Conservation (phyloP, 768 basidiomycete genomes). For the Daedalea quercina region DNA sequence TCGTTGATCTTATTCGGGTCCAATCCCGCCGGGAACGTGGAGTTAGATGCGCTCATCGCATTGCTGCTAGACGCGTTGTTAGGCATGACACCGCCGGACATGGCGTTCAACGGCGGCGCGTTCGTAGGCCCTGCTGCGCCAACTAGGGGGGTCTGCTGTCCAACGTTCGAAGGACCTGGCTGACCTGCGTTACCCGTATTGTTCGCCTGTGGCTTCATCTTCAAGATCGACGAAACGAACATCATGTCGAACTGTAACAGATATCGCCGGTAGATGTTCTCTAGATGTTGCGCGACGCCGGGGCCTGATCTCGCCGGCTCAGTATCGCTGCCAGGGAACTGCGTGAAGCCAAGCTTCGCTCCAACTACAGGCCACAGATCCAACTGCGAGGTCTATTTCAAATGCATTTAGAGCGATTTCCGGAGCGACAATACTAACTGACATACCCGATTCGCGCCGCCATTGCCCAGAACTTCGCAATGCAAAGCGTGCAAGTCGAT, state of each 20-base stretch:
- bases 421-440: slow-evolving; percentile 13
- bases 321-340: slow-evolving; percentile 53
- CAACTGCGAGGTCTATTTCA: slow-evolving; percentile 13
- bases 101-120: too few species aligned
- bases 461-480: slow-evolving; percentile 49
- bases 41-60: background rate
- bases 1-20: slow-evolving; percentile 34
- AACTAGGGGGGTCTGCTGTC: background rate
- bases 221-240: slow-evolving; percentile 3
- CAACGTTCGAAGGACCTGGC: background rate
- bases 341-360: slow-evolving; percentile 57
- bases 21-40: slow-evolving; percentile 3
- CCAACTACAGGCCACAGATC: slow-evolving; percentile 64
- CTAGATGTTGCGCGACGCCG: slow-evolving; percentile 51
- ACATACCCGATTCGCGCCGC: slow-evolving; percentile 41
- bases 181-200: background rate
- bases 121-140: too few species aligned
- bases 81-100: too few species aligned
- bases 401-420: background rate
- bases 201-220: background rate
- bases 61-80: background rate
- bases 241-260: slow-evolving; percentile 47
- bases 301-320: slow-evolving; percentile 62
- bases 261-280: slow-evolving; percentile 53
- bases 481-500: slow-evolving; percentile 62